phyloP scores from a whole-genome alignment of 1,284 basidiomycete species.

The Trichosporon sp. region DNA sequence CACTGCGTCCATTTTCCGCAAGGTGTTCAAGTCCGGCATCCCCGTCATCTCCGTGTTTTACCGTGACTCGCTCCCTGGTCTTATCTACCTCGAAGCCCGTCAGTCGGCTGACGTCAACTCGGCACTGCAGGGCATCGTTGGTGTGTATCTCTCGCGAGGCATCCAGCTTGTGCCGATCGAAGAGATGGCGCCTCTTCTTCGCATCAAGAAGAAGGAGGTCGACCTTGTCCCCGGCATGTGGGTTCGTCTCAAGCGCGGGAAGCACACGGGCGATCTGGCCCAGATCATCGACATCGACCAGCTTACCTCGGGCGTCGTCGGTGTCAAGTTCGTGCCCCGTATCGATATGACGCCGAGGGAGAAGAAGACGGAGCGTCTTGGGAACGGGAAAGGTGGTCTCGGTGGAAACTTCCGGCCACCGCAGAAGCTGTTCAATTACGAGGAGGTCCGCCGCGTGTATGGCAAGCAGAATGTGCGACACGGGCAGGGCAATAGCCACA shows the following conservation, averaged over 20 bases:
- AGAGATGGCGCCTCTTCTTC: conserved; percentile 95
- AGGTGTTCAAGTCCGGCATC: conserved; percentile 70
- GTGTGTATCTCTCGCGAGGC: conserved; percentile 76
- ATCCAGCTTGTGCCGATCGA: conserved; percentile 90
- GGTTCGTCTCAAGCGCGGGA: conserved; percentile 93
- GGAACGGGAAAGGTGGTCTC: conserved; percentile 57
- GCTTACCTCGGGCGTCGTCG: conserved; percentile 71
- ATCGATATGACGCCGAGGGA: conserved; percentile 93
- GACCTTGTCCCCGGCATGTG: conserved; percentile 85
- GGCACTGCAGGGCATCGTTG: conserved; percentile 87
- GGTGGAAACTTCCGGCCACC: conserved; percentile 66
- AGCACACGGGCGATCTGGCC: conserved; percentile 91
- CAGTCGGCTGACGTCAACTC: conserved; percentile 82
- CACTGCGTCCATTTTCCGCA: conserved; percentile 91
- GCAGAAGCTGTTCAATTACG: conserved; percentile 89
- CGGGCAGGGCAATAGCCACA: conserved; percentile 65
- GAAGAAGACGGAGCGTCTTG: conserved; percentile 63
- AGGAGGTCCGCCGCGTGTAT: conserved; percentile 87
- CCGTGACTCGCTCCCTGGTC: conserved; percentile 89
- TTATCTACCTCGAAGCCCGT: conserved; percentile 94
- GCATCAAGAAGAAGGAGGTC: conserved; percentile 91
- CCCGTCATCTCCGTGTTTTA: conserved; percentile 91
- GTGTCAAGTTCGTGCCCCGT: conserved; percentile 90
- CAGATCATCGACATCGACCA: conserved; percentile 94
- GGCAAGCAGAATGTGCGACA: conserved; percentile 74